Evolutionary conservation across 495 filamentous ascomycete genomes (phyloP), one percentile per base, ranked within the genome.

Genomic region (Xylaria castorea): DNA sequence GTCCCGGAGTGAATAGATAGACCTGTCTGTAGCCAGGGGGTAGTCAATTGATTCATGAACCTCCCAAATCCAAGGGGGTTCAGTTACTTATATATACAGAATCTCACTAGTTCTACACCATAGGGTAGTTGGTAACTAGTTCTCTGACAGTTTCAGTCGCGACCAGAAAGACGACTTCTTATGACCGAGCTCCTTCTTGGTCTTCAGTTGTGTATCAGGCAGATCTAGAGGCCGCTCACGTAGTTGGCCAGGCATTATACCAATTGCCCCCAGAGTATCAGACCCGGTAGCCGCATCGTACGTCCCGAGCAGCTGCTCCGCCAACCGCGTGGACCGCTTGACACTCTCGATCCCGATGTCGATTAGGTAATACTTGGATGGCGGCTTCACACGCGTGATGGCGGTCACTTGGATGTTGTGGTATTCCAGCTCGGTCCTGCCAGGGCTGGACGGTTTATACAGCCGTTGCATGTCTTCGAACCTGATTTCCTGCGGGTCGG

Each of bases 141-240:
- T n/a, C n/a, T n/a, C n/a, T n/a, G n/a, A n/a, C n/a, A 36, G 5
- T 34, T 42, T 60, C 5, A 60, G 57, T 12, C 34, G 57, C 18
- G 30, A 38, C 57, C 55, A 60, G 3, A 60, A 60, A 60, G 57
- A 60, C 57, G 57, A 60, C 32, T 36, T 38, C 57, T 60, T 60
- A 60, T 38, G 57, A 38, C 34, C 38, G 20, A 34, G 30, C 27
- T 58, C 30, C 18, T 34, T 34, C 3, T 34, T 22, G 1, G 5
- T 58, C 27, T 34, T 34, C 14, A 20, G 3, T 22, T 9, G 57
- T 1, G 14, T 27, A 18, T n/a, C 34, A 3, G 34, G 20, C 7
- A 27, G 5, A 12, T n/a, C 57, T 1, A 32, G n/a, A 2, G 18
- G 18, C 32, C 22, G 16, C 57, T 60, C 57, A 36, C 57, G 58